Base-by-base conservation (phyloP, 441 rosid species). In the Arabidopsis hybrid region DNA sequence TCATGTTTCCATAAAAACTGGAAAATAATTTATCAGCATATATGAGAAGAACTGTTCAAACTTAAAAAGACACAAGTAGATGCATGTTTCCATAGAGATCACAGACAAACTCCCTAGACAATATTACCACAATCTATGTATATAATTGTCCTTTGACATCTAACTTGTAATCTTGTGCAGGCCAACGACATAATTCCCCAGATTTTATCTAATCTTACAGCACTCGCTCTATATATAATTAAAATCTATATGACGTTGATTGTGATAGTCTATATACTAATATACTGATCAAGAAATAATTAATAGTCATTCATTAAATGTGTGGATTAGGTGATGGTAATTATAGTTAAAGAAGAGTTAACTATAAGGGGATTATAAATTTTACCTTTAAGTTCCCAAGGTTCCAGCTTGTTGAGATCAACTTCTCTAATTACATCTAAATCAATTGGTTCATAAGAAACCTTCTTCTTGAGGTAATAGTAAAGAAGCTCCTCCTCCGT, bases 321-420 rank as follows among this genome's bases (percentile, higher is more conserved):
- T 14, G 21, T 65, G 68, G 59, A 77, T 65, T 71, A 65, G 68
- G 61, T 76, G 62, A 36, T 71, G 36, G 51, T 71, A 18, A 8
- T 57, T 18, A 67, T 46, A 64, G 12, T 64, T 58, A 65, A 52
- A 17, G 29, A 63, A 17, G 34, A 56, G 31, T 12, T 56, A 69
- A 63, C 11, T 65, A 69, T 42, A 56, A 36, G 58, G 6, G 36
- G 26, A 14, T 57, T 49, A 55, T 69, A 18, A 57, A 52, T 4
- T 6, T 42, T 58, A 88, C 93, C 91, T 85, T 81, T 87, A 64
- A 89, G 90, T 64, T 89, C 94, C 94, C 91, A 89, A 17, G 94
- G 94, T 85, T 89, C 91, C 51, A 89, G 89, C 71, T 83, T 89
- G 83, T 87, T 86, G 74, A 89, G 91, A 81, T 89, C 94, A 58